Conservation (phyloP, 148 eudicot species). For the Silene latifolia region DNA sequence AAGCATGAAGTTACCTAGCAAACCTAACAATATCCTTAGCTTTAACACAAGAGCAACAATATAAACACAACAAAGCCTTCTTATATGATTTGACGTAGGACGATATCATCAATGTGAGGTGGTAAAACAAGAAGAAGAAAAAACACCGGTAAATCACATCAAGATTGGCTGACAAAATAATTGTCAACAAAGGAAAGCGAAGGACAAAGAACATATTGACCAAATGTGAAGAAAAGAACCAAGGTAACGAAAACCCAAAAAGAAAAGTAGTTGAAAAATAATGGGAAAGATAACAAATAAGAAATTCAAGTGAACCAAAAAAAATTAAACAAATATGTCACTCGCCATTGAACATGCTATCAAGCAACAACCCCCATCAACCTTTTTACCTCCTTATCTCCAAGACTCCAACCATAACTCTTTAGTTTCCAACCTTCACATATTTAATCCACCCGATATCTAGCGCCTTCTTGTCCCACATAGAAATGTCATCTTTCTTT, state of each 20-base stretch:
- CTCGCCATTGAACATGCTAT: no score
- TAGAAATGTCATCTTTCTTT: neutral
- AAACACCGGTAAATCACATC: neutral
- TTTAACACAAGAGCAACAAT: neutral
- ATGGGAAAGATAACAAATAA: neutral
- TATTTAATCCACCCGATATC: neutral
- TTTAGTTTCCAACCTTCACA: neutral
- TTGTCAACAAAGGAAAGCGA: neutral
- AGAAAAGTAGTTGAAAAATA: neutral
- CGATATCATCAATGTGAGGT: neutral
- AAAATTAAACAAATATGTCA: neutral
- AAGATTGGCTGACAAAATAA: neutral
- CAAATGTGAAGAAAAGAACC: neutral
- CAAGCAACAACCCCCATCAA: no score
- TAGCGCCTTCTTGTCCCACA: neutral
- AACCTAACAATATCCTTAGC: neutral
- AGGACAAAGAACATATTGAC: neutral
- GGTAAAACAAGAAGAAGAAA: neutral
- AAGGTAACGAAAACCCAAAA: neutral
- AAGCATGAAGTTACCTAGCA: neutral
- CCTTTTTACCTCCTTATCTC: no score
- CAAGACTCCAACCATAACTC: slow-evolving; percentile 26
- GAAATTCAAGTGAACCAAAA: neutral
- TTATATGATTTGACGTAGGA: neutral
- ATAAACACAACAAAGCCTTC: neutral